A percentile compares a stretch with the other conserved stretches of the same genome.
These are phyloP conservation scores for Tillandsia leiboldiana DNA, from an alignment of 176 grass and related monocot species.

Conservation along the genomic window DNA sequence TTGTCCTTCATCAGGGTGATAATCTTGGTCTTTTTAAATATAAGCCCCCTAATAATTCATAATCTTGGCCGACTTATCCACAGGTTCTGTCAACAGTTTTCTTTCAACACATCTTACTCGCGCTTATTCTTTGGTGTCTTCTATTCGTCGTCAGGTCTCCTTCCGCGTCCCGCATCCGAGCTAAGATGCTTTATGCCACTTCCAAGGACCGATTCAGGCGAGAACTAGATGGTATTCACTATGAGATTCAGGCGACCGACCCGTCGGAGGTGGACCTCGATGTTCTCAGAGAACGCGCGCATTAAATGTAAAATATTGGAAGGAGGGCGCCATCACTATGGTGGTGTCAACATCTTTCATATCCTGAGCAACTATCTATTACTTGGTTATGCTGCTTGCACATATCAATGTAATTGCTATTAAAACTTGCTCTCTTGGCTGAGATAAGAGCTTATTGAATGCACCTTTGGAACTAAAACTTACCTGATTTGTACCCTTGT, in stretches of 20 bases:
- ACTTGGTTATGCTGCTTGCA: slow-evolving; percentile 20
- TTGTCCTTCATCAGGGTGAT: too few relatives aligned
- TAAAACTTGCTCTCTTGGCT: slow-evolving; percentile 3
- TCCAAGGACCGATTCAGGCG: slow-evolving; percentile 92
- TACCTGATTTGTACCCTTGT: background rate
- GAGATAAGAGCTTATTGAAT: background rate
- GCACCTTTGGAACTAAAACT: background rate
- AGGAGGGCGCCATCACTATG: slow-evolving; percentile 14
- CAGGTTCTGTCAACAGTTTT: background rate
- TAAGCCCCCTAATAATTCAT: too few relatives aligned
- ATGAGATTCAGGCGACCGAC: slow-evolving; percentile 96
- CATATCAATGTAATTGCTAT: slow-evolving; percentile 26
- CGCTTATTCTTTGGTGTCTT: background rate
- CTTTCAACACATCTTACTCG: background rate
- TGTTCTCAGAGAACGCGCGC: slow-evolving; percentile 67
- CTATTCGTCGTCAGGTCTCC: slow-evolving; percentile 51
- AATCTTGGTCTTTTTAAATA: too few relatives aligned
- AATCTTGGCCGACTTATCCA: background rate
- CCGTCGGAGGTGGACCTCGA: slow-evolving; percentile 72
- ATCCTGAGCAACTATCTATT: slow-evolving; percentile 31
- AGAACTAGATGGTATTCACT: slow-evolving; percentile 91
- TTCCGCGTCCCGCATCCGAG: slow-evolving; percentile 61
- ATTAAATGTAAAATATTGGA: slow-evolving; percentile 24
- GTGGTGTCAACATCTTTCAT: slow-evolving; percentile 40
- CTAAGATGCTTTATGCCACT: slow-evolving; percentile 93